Evolutionary conservation across 495 filamentous ascomycete genomes (phyloP), one percentile per base, ranked within the genome.

Genomic region (Trichoderma gamsii): DNA sequence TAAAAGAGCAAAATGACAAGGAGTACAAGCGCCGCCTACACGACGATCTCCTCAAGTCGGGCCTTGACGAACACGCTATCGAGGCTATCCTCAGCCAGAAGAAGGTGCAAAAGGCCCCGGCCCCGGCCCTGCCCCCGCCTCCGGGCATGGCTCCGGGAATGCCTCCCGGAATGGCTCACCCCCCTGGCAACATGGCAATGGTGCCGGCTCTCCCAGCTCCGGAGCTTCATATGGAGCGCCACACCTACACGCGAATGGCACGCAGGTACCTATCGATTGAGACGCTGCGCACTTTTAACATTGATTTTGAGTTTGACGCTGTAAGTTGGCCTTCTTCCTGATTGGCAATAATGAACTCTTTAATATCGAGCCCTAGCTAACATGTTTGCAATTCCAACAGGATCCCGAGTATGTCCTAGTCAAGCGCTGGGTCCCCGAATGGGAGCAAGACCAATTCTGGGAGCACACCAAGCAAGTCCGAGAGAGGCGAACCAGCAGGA

Each of bases 371-470:
- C 13, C 12, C 21, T 71, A 21, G 12, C 78, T 78, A 72, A 79
- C 70, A 3, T 29, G 49, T 41, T 25, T 43, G 18, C 7, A 38
- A 35, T 78, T 75, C 72, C 2, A 13, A 61, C 25, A 84, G 79
- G 89, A 93, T 70, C 81, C 84, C 64, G 86, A 89, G 66, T 92
- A 87, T 70, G 82, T 93, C 67, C 77, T 93, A 67, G 91, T 93
- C 81, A 91, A 91, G 75, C 81, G 85, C 66, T 92, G 86, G 87
- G 86, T 93, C 69, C 81, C 83, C 51, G 87, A 92, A 75, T 83
- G 86, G 69, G 84, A 91, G 72, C 90, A 92, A 72, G 83, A 89
- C 61, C 77, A 87, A 64, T 85, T 93, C 64, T 93, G 90, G 79
- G 79, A 84, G 15, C 89, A 93, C 79, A 90, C 90, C 12, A 79